phyloP scores from a whole-genome alignment of 2,329 filamentous ascomycete species.

The Alternaria ventricosa region DNA sequence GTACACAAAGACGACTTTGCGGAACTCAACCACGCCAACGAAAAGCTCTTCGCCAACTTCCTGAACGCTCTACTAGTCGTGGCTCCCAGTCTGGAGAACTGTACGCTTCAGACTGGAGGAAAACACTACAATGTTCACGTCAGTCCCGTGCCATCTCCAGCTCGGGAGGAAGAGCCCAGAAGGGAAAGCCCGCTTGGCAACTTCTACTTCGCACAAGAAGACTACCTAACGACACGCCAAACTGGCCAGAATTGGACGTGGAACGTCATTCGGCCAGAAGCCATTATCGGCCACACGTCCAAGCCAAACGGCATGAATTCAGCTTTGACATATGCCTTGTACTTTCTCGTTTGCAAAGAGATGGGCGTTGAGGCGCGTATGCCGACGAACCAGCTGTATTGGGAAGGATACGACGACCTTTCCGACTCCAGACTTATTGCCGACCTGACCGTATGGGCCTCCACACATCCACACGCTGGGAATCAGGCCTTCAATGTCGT shows the following conservation, averaged over 20 bases:
- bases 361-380: neutral
- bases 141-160: slow-evolving; percentile 3
- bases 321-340: slow-evolving; percentile 9
- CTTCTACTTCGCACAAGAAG: slow-evolving; percentile 16
- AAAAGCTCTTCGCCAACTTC: slow-evolving; percentile 5
- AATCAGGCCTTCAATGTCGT: slow-evolving; percentile 14
- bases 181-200: neutral
- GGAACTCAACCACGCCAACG: slow-evolving; percentile 2
- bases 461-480: neutral
- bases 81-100: neutral
- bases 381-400: slow-evolving; percentile 8
- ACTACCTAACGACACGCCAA: slow-evolving; percentile 3
- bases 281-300: slow-evolving; percentile 8
- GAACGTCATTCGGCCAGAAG: slow-evolving; percentile 10
- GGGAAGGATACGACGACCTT: slow-evolving; percentile 2
- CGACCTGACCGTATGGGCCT: neutral
- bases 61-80: neutral
- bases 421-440: slow-evolving; percentile 3
- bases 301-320: slow-evolving; percentile 9
- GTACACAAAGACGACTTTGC: slow-evolving; percentile 12
- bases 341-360: slow-evolving; percentile 13
- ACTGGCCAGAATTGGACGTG: neutral
- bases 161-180: slow-evolving; percentile 1
- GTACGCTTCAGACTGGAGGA: slow-evolving; percentile 11
- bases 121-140: slow-evolving; percentile 15